A percentile compares a stretch with the other conserved stretches of the same genome.
phyloP scores from a whole-genome alignment of 2,329 filamentous ascomycete genomes.

The Pleurostoma richardsiae region DNA sequence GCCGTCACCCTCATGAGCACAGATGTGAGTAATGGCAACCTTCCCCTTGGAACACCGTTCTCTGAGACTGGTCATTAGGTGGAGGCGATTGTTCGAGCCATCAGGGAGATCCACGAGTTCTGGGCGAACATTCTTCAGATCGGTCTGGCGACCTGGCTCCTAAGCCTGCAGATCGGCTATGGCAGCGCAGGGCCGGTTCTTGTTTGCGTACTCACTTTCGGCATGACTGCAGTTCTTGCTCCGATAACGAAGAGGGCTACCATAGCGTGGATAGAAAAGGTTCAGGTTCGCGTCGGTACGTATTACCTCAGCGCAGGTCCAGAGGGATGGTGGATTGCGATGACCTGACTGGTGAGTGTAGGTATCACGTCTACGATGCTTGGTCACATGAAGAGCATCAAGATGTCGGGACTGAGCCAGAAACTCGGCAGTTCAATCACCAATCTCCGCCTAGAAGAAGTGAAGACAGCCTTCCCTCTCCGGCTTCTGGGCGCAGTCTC shows the following conservation, averaged over 20 bases:
- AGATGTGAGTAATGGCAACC: constrained; percentile 19
- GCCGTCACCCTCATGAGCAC: constrained; percentile 35
- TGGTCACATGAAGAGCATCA: constrained; percentile 34
- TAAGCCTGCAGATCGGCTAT: constrained; percentile 25
- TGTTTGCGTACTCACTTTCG: constrained; percentile 11
- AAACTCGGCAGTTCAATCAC: constrained; percentile 21
- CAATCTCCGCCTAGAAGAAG: constrained; percentile 25
- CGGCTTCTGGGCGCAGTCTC: constrained; percentile 26
- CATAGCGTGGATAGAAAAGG: constrained; percentile 12
- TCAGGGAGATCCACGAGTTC: constrained; percentile 28
- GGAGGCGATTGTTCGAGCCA: constrained; percentile 27
- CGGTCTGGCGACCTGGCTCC: constrained; percentile 23
- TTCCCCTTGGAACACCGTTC: too few relatives aligned
- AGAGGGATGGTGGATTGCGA: too few relatives aligned
- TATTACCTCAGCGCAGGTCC: neutral
- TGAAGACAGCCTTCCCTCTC: constrained; percentile 26
- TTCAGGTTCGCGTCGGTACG: constrained; percentile 5
- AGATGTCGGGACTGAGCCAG: constrained; percentile 30
- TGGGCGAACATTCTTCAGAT: constrained; percentile 30
- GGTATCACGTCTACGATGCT: constrained; percentile 25
- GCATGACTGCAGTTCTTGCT: constrained; percentile 1
- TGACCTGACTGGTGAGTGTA: constrained; percentile 7
- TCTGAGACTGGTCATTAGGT: constrained; percentile 15
- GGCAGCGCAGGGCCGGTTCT: constrained; percentile 26
- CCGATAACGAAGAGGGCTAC: constrained; percentile 2